A percentile compares a stretch with the other conserved stretches of the same genome.
Evolutionary conservation across 2,329 filamentous ascomycete genomes (phyloP).

Genomic region (Tympanopsis confertula): DNA sequence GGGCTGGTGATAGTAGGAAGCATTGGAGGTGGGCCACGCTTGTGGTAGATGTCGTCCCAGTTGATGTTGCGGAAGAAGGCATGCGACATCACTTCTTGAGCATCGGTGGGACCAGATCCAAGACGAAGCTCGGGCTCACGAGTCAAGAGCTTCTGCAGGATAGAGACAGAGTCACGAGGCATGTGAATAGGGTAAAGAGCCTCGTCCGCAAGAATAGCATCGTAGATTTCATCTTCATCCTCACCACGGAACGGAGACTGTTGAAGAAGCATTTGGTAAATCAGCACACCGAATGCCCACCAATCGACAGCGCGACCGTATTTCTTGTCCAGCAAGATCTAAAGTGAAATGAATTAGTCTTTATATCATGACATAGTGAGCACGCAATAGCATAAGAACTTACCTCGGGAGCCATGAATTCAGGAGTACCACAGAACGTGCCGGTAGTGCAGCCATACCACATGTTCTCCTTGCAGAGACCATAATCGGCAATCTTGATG

Average conservation of each 20-base stretch:
- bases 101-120: constrained; percentile 89
- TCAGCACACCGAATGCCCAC: constrained; percentile 98
- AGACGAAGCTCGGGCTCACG: constrained; percentile 87
- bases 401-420: constrained; percentile 98
- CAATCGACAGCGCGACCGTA: constrained; percentile 95
- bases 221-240: constrained; percentile 98
- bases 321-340: constrained; percentile 96
- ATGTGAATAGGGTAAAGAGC: constrained; percentile 97
- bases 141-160: constrained; percentile 91
- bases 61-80: constrained; percentile 96
- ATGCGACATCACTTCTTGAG: constrained; percentile 97
- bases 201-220: constrained; percentile 93
- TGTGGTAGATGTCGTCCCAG: constrained; percentile 98
- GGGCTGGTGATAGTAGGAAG: constrained; percentile 78
- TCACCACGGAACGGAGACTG: constrained; percentile 98
- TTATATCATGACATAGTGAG: neutral
- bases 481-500: constrained; percentile 97
- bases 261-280: constrained; percentile 98
- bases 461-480: constrained; percentile 99
- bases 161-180: constrained; percentile 93
- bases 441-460: constrained; percentile 95
- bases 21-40: constrained; percentile 81
- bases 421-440: constrained; percentile 98
- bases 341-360: constrained; percentile 16
- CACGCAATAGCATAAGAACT: constrained; percentile 9